Base-by-base conservation (phyloP, 176 grass and related monocot genomes). In the Elymus sibiricus region DNA sequence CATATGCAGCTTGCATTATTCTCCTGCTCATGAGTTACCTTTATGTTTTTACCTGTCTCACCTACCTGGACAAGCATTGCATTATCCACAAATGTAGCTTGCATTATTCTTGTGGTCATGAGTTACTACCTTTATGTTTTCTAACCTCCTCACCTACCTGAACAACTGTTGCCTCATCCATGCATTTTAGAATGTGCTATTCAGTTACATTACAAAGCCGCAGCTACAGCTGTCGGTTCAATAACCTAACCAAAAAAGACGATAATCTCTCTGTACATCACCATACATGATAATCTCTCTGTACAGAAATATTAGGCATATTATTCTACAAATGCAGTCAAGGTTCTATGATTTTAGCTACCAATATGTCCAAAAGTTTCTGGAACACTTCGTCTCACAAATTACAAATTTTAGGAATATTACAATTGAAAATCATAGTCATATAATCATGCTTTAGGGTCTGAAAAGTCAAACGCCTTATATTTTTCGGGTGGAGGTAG, bases 1-100 rank as follows among this genome's bases (percentile, higher is more conserved):
- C 59, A 81, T 76, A 77, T 90, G 69, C 38, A 70, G 11, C 21
- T 85, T 76, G 25, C 46, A 59, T 66, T 60, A 62, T 74, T 84
- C 27, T 87, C 26, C 1, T 75, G 25, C 34, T 46, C 29, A 66
- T 62, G 43, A 60, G 35, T 59, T 47, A 76, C 13, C 43, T 19
- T 25, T 28, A 61, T 79, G 43, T 17, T 66, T 76, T 9, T 34
- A n/a, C 67, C 46, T 28, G 51, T 78, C 2, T 34, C 5, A 8
- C 3, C n/a, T 70, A 47, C 39, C 29, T 77, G n/a, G 63, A n/a
- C 32, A 46, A 79, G 44, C 58, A 64, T 83, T 55, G 15, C 37
- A 21, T 64, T 64, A 62, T 13, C 9, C 43, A 31, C 59, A 81
- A 83, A 72, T 87, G 69, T 24, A 55, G 8, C 21, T 85, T 76